Base-by-base conservation (phyloP, 2,329 filamentous ascomycete species). In the Aspergillus jensenii region DNA sequence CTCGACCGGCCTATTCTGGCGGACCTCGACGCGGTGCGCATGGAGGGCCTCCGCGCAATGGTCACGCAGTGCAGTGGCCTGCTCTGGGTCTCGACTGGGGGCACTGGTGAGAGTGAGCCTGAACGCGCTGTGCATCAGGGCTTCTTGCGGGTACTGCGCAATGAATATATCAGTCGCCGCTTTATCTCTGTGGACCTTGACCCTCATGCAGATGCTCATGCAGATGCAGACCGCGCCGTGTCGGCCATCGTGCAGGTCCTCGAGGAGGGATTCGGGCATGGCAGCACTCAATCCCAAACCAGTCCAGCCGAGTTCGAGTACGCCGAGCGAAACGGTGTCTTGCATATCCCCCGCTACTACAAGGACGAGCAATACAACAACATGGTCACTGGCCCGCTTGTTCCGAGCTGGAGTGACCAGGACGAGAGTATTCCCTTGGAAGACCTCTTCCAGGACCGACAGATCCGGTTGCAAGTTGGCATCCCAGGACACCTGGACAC, bases 61-160 rank as follows among this genome's bases (percentile, higher is more conserved):
- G 46, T 45, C 17, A 17, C 8, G 9, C 17, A 19, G 8, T 33
- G 52, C 43, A n/a, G 9, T 8, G 25, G 19, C 3, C 39, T 52
- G 5, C 39, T 59, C 8, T 59, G 57, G 57, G 57, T 59, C 15
- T 52, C 57, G 14, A 15, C 21, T 44, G 52, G 57, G 5, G 45
- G 27, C 4, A 14, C 46, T 21, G 37, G 19, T n/a, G 17, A 46
- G 15, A n/a, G 52, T 12, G 37, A 52, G 25, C 41, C 57, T 6
- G 19, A 40, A 31, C 15, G 6, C 2, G 52, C 45, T 17, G 11
- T 56, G 19, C 25, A 23, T 14, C 31, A 51, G 17, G 57, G 57
- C 12, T 43, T 55, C 11, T 39, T 59, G 12, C 57, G 57, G 11
- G 25, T 39, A 1, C n/a, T 48, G n/a, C 52, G 52, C 27, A 25